phyloP scores from a whole-genome alignment of 2,329 filamentous ascomycete species.

The Fusarium sp. region DNA sequence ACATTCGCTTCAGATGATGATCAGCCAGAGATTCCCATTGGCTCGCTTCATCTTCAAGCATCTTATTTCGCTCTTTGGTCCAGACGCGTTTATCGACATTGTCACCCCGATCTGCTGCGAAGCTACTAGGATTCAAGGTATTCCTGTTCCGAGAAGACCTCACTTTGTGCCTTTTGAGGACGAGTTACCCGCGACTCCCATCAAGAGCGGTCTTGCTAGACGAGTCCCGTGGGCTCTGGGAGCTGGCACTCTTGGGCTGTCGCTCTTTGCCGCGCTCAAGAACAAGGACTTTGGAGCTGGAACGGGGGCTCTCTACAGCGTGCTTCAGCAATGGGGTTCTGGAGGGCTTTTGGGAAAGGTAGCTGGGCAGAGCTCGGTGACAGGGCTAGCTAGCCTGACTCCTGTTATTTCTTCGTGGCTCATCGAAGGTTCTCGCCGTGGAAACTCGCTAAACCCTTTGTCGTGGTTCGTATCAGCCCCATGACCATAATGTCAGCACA shows the following conservation, averaged over 20 bases:
- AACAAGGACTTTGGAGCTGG: accelerated
- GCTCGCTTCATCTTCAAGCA: neutral
- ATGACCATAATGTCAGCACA: accelerated
- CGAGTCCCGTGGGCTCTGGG: neutral
- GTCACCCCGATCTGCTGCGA: neutral
- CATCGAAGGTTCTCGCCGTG: neutral
- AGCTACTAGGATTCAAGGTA: neutral
- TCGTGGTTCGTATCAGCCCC: neutral
- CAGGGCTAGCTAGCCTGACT: accelerated
- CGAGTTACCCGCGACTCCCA: neutral
- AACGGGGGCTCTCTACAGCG: accelerated
- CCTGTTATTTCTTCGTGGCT: accelerated
- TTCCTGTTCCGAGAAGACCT: neutral
- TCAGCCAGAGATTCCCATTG: neutral
- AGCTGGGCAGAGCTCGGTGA: accelerated
- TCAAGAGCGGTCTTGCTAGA: neutral
- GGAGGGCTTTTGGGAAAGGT: neutral
- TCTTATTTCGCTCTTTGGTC: accelerated
- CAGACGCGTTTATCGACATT: neutral
- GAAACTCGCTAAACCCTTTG: neutral
- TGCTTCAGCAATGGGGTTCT: accelerated
- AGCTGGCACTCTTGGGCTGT: neutral
- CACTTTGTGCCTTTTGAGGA: neutral
- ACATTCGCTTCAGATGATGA: neutral
- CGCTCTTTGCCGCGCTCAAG: neutral